Evolutionary conservation across 2,329 filamentous ascomycete genomes (phyloP).

Genomic region (Phoma sp.): DNA sequence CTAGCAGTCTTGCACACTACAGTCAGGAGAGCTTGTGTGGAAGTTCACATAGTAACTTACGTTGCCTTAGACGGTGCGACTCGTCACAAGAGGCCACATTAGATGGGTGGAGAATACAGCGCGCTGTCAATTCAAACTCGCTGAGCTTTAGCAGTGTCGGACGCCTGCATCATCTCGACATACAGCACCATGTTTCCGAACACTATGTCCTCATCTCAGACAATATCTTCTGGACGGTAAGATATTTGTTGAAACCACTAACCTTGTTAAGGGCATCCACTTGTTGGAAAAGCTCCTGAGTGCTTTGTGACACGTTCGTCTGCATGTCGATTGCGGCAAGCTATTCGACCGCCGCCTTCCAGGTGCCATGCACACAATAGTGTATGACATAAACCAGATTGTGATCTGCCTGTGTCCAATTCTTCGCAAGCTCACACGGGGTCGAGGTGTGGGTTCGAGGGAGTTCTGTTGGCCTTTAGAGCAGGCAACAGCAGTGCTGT

Average conservation of each 20-base stretch:
- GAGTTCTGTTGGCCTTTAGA: neutral
- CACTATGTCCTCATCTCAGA: neutral
- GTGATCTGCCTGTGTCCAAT: slow-evolving; percentile 1
- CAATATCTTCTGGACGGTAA: neutral
- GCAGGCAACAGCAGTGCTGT: neutral
- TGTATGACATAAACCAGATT: neutral
- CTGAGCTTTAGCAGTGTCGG: neutral
- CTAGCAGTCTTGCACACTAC: neutral
- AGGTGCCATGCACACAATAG: neutral
- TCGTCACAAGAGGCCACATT: slow-evolving; percentile 1
- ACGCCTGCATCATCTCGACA: neutral
- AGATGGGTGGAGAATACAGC: neutral
- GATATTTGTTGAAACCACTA: neutral
- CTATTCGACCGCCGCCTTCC: neutral
- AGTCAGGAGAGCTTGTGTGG: neutral
- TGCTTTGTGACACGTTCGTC: slow-evolving; percentile 1
- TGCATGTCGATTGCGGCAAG: neutral
- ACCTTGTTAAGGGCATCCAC: neutral
- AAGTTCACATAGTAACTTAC: neutral
- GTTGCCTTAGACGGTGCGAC: neutral
- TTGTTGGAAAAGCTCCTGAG: neutral
- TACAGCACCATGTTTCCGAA: neutral
- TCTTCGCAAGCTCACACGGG: neutral
- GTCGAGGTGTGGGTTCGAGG: neutral
- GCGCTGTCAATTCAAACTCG: neutral